phyloP scores from a whole-genome alignment of 202 grass and related monocot species.

The Digitaria exilis region DNA sequence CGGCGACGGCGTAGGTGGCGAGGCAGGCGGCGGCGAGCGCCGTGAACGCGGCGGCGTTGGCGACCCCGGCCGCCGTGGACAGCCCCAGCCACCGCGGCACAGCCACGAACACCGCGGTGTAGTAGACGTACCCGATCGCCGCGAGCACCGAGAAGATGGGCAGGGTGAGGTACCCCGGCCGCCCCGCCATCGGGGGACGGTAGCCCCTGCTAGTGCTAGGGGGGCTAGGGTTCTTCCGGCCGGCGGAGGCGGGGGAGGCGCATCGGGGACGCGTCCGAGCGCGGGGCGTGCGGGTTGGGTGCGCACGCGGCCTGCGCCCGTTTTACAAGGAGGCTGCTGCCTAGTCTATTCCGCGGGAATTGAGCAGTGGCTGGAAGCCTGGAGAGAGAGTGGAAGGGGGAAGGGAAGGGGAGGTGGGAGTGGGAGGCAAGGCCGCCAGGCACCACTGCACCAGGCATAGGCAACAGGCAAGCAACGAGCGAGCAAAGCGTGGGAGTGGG shows the following conservation, averaged over 20 bases:
- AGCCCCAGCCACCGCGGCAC: slow-evolving; percentile 76
- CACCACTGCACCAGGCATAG: too few species aligned
- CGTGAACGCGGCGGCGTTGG: slow-evolving; percentile 74
- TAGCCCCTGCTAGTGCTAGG: not conserved
- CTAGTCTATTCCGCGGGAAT: slow-evolving; percentile 32
- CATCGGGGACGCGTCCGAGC: slow-evolving; percentile 27
- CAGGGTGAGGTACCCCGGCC: slow-evolving; percentile 80
- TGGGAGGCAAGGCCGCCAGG: too few species aligned
- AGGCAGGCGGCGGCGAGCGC: slow-evolving; percentile 54
- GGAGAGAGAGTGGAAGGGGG: too few species aligned
- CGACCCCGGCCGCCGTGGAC: slow-evolving; percentile 64
- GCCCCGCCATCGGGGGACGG: slow-evolving; percentile 53
- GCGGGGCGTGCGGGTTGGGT: slow-evolving; percentile 29
- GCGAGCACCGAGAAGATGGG: slow-evolving; percentile 78
- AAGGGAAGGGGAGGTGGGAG: too few species aligned
- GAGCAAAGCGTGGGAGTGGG: not conserved
- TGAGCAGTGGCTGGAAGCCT: not conserved
- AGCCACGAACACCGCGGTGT: slow-evolving; percentile 82
- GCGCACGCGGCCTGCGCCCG: slow-evolving; percentile 38
- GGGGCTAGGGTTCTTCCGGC: slow-evolving; percentile 56
- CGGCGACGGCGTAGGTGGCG: slow-evolving; percentile 69
- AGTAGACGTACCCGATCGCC: slow-evolving; percentile 87
- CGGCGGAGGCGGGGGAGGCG: slow-evolving; percentile 29
- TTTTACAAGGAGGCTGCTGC: not conserved
- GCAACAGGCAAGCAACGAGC: not conserved